Base-by-base conservation (phyloP, 768 basidiomycete genomes). In the Porphyrellus cyaneotinctus region DNA sequence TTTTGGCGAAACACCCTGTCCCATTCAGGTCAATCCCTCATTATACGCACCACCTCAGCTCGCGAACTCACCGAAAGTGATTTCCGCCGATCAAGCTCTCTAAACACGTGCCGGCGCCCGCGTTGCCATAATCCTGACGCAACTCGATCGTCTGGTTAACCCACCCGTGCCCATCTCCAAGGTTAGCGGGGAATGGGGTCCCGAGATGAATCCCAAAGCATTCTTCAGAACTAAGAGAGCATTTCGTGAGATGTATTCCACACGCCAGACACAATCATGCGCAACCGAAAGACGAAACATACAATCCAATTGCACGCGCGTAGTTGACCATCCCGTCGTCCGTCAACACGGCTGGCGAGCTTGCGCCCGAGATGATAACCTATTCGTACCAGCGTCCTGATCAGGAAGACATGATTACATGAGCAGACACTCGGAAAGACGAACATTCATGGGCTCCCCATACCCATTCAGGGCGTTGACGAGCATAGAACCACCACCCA, bases 291-390 rank as follows among this genome's bases (percentile, higher is more conserved):
- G n/a, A 28, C 12, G 14, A 22, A 24, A 69, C 78, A 56, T 58
- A 86, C 84, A 84, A 85, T 15, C 83, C 84, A 48, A 86, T 78
- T 5, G 84, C 78, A 31, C 66, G 73, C 0, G 82, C 84, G 60
- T 74, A 87, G 58, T 84, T 84, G 41, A 82, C 38, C 44, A 85
- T 62, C 0, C 85, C 84, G 24, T 66, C 57, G 49, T 82, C 74
- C 0, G 78, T 83, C 47, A 86, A 75, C 15, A 87, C 80, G 0
- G 20, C 70, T 0, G 79, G 69, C 9, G 83, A 83, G 60, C 84
- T 87, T 37, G 75, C 58, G 0, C 79, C 84, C 2, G 86, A 88
- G 49, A 88, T 77, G 56, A 88, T 85, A 42, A 87, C 75, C 77
- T 78, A 38, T 3, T 11, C 12, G 17, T 23, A 15, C n/a, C 22